Base-by-base conservation (phyloP, 768 basidiomycete species). In the Leucocoprinus sp. region DNA sequence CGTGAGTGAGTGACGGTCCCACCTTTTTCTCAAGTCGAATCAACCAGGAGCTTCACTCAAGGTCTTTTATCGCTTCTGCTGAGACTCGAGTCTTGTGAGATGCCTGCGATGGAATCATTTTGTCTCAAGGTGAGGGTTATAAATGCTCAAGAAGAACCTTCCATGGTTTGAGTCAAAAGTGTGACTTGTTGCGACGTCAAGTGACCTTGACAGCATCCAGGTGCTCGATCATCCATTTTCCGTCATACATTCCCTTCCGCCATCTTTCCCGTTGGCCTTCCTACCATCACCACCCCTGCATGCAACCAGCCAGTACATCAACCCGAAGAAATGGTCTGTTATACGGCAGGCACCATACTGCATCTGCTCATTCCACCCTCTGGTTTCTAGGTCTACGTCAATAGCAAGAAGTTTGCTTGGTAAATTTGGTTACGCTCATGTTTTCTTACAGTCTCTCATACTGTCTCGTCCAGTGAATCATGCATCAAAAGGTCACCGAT, bases 401-500 rank as follows among this genome's bases (percentile, higher is more conserved):
- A 86, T 64, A 76, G 73, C 63, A 78, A 82, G 71, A 78, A 78
- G 62, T 78, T 75, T 61, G 86, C 87, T 29, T 90, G 86, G 86
- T 86, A 57, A 27, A 68, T 59, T 39, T 34, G 29, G 24, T 22
- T 4, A 43, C 26, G 12, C 9, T 17, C 22, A 26, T 28, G 37
- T 24, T n/a, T 18, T 27, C 51, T n/a, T n/a, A 23, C 24, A 18
- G 14, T 38, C 48, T 14, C 41, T 52, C 27, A 52, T 52, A 28
- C 41, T 17, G 24, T 14, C 27, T 31, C 40, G 27, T 26, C 17
- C 55, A 93, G 92, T 63, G 86, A 85, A 68, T 84, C 89, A 9
- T 96, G 93, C 63, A 93, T 93, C 60, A 93, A 93, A n/a, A 65
- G 93, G 93, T 0, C 92, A 96, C 57, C 81, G 93, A 43, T 93